A percentile compares a stretch with the other conserved stretches of the same genome.
Evolutionary conservation across 352 stramenopile genomes (phyloP).

Genomic region (Globisporangium irregulare): DNA sequence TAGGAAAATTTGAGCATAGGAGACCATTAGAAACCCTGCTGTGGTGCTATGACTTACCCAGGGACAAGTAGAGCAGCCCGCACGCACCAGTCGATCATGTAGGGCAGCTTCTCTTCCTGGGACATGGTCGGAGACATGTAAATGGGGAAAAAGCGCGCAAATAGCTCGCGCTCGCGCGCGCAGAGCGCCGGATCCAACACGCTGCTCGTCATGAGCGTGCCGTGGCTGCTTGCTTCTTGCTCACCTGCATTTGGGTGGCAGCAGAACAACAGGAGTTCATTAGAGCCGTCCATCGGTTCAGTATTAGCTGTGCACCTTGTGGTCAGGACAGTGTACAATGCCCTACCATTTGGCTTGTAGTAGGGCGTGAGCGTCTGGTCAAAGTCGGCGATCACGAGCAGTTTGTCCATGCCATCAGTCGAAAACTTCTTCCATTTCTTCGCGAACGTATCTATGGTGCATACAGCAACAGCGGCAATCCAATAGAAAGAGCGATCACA

Average conservation of each 20-base stretch:
- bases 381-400: constrained; percentile 83
- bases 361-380: constrained; percentile 78
- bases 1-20: no score
- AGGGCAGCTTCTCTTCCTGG: constrained; percentile 70
- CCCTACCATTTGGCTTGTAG: constrained; percentile 47
- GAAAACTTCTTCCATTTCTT: constrained; percentile 77
- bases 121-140: constrained; percentile 64
- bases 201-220: constrained; percentile 46
- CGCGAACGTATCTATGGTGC: constrained; percentile 30
- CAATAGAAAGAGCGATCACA: no score
- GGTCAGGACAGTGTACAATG: neutral
- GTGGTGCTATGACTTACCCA: no score
- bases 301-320: no score
- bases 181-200: constrained; percentile 37
- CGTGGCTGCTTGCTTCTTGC: constrained; percentile 25
- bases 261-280: no score
- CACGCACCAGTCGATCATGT: constrained; percentile 57
- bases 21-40: no score
- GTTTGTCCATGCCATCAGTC: constrained; percentile 56
- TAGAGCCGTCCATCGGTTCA: no score
- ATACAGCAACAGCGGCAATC: no score
- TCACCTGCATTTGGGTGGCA: constrained; percentile 5
- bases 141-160: constrained; percentile 77
- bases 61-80: no score
- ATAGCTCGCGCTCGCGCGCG: constrained; percentile 35